Evolutionary conservation across 352 stramenopile genomes (phyloP), one percentile per base, ranked within the genome.

Genomic region (Aphanomyces stellatus): DNA sequence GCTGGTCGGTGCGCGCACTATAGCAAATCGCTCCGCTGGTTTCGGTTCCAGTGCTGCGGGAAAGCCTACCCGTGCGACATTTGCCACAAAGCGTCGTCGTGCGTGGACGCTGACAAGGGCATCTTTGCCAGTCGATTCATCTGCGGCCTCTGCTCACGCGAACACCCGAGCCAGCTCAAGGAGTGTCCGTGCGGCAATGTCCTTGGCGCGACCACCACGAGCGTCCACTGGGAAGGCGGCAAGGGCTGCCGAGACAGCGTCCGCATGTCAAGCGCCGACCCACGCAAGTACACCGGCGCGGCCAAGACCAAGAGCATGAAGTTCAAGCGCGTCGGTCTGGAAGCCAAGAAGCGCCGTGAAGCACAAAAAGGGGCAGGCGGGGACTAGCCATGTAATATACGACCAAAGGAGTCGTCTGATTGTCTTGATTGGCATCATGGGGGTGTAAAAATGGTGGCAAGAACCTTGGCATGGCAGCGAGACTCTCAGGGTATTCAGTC

Each of bases 291-390:
- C 69, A 78, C 82, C 19, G 84, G 86, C 0, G 56, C 74, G 17
- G 81, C 87, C 72, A 94, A 94, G 69, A 94, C 86, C 4, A 80
- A 87, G 69, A 91, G 78, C 71, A 82, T 87, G 66, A 93, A 94
- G 64, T 76, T 79, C 41, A 88, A 82, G 59, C 82, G 86, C 31
- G 86, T 94, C 15, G 86, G 86, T 0, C 40, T 53, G 1, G 79
- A 87, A 70, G 77, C 72, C 24, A 90, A 90, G 53, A 72, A 51
- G 30, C 76, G 77, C 46, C 51, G 33, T 19, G 46, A 69, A 35
- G 17, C 24, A 43, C 11, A n/a, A n/a, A n/a, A n/a, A n/a, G n/a
- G n/a, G n/a, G n/a, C n/a, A n/a, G n/a, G n/a, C n/a, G n/a, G n/a
- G n/a, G n/a, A n/a, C n/a, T n/a, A n/a, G n/a, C n/a, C n/a, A n/a